Percentiles rank a stretch among this genome's conserved stretches.
phyloP scores from a whole-genome alignment of 192 early-diverging fungal genomes.

The Linnemannia zychae region DNA sequence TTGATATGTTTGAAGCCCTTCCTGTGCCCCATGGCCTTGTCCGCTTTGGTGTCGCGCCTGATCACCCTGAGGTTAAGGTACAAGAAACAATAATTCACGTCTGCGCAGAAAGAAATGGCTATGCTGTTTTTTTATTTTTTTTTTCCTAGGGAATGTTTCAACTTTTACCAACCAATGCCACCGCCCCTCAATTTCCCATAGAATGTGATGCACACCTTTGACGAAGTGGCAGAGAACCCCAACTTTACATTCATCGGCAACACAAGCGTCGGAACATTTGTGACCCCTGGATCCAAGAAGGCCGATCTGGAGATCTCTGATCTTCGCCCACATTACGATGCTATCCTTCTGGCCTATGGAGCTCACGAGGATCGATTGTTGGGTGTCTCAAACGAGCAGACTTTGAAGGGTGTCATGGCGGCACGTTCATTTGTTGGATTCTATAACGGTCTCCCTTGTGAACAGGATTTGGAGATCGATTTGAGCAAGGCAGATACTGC shows the following conservation, averaged over 20 bases:
- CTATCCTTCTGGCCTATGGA: constrained; percentile 89
- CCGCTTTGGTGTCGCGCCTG: constrained; percentile 95
- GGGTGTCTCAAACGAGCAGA: constrained; percentile 76
- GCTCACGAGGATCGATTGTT: constrained; percentile 81
- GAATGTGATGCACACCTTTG: constrained; percentile 92
- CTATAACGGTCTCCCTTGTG: constrained; percentile 92
- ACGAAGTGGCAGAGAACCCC: constrained; percentile 76
- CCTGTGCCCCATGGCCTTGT: constrained; percentile 93
- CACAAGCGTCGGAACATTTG: constrained; percentile 70
- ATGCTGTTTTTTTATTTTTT: background rate
- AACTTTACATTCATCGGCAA: constrained; percentile 89
- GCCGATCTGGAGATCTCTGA: constrained; percentile 61
- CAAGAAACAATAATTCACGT: background rate
- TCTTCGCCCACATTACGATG: constrained; percentile 76
- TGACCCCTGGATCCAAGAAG: constrained; percentile 28
- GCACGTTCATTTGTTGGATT: constrained; percentile 93
- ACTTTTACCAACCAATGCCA: background rate
- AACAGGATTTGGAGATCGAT: constrained; percentile 71
- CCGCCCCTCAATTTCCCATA: too few relatives aligned
- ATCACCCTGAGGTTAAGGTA: constrained; percentile 98
- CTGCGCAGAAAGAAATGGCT: constrained; percentile 22
- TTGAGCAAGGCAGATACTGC: constrained; percentile 78
- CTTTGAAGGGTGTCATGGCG: constrained; percentile 71
- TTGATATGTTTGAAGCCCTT: constrained; percentile 91
- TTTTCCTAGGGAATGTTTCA: background rate